These are phyloP conservation scores for Clarireedia sp. DNA, from an alignment of 2,329 filamentous ascomycete genomes.

Conservation along the genomic window DNA sequence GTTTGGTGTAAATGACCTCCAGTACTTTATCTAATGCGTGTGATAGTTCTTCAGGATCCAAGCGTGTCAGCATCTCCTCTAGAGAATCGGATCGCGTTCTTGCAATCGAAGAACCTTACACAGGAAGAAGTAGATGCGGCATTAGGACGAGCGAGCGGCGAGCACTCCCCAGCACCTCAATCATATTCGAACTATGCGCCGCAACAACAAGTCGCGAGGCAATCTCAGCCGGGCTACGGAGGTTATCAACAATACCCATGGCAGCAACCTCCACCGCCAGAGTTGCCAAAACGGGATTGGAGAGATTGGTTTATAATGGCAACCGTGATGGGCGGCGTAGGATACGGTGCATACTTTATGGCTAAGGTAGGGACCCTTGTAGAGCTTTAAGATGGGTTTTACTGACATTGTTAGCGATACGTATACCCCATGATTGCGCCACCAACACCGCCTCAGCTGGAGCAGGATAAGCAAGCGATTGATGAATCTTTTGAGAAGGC, in stretches of 20 bases:
- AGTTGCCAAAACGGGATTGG: constrained; percentile 79
- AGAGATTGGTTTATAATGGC: constrained; percentile 99
- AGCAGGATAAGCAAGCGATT: constrained; percentile 87
- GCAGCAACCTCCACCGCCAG: constrained; percentile 47
- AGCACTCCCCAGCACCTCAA: constrained; percentile 33
- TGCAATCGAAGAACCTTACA: constrained; percentile 94
- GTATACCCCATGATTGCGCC: constrained; percentile 85
- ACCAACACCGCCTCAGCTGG: constrained; percentile 85
- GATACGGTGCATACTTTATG: constrained; percentile 81
- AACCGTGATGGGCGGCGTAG: constrained; percentile 81
- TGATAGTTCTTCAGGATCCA: constrained; percentile 81
- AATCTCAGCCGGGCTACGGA: constrained; percentile 36
- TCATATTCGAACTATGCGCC: constrained; percentile 34
- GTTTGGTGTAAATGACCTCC: background rate
- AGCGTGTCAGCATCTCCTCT: constrained; percentile 83
- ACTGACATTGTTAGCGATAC: constrained; percentile 56
- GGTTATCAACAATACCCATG: constrained; percentile 45
- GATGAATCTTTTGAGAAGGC: constrained; percentile 91
- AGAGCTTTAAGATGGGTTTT: background rate
- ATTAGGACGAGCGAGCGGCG: constrained; percentile 65
- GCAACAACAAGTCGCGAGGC: constrained; percentile 36
- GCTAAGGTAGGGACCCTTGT: constrained; percentile 58
- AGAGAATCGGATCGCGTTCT: constrained; percentile 85
- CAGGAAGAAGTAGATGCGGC: constrained; percentile 89
- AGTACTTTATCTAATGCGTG: constrained; percentile 13